Conservation (phyloP, 1,284 basidiomycete genomes). For the Microbotryum lychnidis-dioicae region DNA sequence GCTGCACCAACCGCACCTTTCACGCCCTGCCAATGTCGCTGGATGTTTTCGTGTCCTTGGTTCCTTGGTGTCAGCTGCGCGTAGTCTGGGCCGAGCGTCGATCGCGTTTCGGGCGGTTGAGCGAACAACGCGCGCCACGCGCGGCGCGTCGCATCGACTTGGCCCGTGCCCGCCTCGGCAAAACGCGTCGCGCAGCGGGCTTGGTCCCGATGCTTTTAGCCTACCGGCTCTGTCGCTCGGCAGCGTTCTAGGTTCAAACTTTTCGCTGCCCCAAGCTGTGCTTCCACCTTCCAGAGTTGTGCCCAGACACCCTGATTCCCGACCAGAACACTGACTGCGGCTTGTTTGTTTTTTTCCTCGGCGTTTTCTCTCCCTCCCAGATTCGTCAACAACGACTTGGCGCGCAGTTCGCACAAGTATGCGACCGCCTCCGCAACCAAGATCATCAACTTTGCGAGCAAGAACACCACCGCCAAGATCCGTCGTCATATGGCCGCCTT, state of each 20-base stretch:
- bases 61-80: no score
- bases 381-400: slow-evolving; percentile 25
- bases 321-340: background rate
- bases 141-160: no score
- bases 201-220: no score
- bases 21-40: no score
- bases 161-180: no score
- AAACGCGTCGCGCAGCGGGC: no score
- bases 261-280: background rate
- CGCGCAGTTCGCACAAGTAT: slow-evolving; percentile 15
- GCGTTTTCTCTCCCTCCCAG: slow-evolving; percentile 1
- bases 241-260: background rate
- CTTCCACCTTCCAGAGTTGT: background rate
- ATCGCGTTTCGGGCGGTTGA: no score
- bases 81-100: no score
- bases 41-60: no score
- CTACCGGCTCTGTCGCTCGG: background rate
- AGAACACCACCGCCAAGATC: slow-evolving; percentile 10
- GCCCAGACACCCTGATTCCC: background rate
- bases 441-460: slow-evolving; percentile 17
- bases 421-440: slow-evolving; percentile 1
- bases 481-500: slow-evolving; percentile 12
- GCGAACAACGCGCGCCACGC: no score
- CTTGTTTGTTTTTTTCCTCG: background rate
- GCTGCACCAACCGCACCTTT: no score